Conservation (phyloP, 2,329 filamentous ascomycete genomes). For the Fusarium chaquense region DNA sequence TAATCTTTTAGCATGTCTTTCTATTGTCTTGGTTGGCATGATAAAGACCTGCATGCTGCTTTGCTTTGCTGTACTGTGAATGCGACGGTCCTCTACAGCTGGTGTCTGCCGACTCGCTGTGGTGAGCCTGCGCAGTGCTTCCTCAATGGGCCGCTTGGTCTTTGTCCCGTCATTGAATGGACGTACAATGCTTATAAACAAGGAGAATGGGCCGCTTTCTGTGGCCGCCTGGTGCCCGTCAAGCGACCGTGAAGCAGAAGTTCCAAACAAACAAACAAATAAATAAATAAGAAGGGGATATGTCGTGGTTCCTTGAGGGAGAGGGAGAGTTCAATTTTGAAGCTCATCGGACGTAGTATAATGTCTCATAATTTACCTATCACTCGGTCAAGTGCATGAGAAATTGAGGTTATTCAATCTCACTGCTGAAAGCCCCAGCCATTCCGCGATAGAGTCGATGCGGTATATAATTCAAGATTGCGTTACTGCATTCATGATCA, state of each 20-base stretch:
- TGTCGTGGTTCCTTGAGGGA: constrained; percentile 33
- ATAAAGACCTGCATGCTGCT: constrained; percentile 19
- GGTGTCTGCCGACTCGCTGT: constrained; percentile 40
- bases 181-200: constrained; percentile 38
- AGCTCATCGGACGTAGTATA: background rate
- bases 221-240: constrained; percentile 35
- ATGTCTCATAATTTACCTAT: background rate
- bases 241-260: constrained; percentile 34
- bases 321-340: background rate
- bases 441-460: constrained; percentile 19
- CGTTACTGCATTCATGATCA: background rate
- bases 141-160: constrained; percentile 13
- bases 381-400: constrained; percentile 17
- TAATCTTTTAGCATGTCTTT: background rate
- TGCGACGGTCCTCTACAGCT: constrained; percentile 35
- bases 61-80: background rate
- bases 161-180: constrained; percentile 23
- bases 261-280: constrained; percentile 45
- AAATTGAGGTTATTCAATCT: constrained; percentile 29
- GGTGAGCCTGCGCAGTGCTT: constrained; percentile 39
- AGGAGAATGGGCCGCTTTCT: constrained; percentile 33
- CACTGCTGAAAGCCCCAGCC: constrained; percentile 1
- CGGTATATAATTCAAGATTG: constrained; percentile 24
- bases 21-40: constrained; percentile 25
- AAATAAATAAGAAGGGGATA: constrained; percentile 2